Evolutionary conservation across 2,329 filamentous ascomycete species (phyloP).

Genomic region (Trichoderma sp.): DNA sequence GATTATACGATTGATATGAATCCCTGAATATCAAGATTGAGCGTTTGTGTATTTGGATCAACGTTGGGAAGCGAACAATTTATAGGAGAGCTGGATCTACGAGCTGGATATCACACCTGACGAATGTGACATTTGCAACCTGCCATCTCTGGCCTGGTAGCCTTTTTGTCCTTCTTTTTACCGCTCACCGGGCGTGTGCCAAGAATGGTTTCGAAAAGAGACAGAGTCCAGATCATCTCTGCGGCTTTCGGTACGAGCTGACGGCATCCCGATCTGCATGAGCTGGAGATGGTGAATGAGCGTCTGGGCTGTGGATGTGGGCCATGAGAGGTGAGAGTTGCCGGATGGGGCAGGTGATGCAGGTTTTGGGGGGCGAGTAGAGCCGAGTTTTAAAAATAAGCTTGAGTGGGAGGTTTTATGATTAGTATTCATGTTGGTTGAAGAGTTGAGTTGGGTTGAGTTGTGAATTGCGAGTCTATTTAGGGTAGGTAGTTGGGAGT

Average conservation of each 20-base stretch:
- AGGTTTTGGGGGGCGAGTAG: slow-evolving; percentile 6
- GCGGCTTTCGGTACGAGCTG: not conserved
- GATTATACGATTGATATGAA: too few species aligned
- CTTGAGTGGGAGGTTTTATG: not conserved
- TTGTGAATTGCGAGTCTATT: not conserved
- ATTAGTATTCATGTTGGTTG: not conserved
- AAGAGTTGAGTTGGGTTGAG: not conserved
- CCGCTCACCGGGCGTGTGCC: not conserved
- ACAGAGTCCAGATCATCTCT: too few species aligned
- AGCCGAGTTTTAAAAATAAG: slow-evolving; percentile 5
- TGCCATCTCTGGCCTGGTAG: slow-evolving; percentile 3
- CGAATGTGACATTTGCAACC: not conserved
- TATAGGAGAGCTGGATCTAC: not conserved
- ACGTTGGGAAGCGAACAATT: not conserved
- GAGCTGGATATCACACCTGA: not conserved
- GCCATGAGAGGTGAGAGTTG: not conserved
- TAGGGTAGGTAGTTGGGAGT: not conserved
- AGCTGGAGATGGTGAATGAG: not conserved
- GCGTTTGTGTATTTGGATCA: not conserved
- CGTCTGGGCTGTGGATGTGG: not conserved
- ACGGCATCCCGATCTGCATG: not conserved
- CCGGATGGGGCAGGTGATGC: slow-evolving; percentile 11
- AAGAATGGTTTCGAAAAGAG: not conserved
- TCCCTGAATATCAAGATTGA: too few species aligned
- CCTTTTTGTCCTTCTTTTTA: not conserved